These are phyloP conservation scores for Neurospora crassa DNA, from an alignment of 2,329 filamentous ascomycete genomes.

Conservation along the genomic window DNA sequence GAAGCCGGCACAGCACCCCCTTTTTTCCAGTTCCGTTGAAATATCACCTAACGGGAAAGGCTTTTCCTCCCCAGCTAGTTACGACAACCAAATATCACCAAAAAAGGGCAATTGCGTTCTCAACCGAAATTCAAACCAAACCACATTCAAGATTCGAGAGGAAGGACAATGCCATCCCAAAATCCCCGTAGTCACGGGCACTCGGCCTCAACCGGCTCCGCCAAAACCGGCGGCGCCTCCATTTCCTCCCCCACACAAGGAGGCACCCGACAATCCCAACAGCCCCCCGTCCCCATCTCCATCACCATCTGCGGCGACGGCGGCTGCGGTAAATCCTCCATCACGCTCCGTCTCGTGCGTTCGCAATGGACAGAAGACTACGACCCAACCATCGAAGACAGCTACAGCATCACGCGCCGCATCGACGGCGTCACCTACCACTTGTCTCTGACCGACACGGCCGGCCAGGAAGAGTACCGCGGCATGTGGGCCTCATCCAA, in stretches of 20 bases:
- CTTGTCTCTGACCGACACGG: constrained; percentile 71
- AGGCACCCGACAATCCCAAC: constrained; percentile 33
- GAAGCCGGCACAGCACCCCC: not conserved
- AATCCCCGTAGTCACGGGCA: constrained; percentile 8
- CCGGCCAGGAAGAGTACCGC: constrained; percentile 84
- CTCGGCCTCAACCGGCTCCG: constrained; percentile 10
- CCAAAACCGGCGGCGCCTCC: constrained; percentile 35
- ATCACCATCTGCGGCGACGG: constrained; percentile 84
- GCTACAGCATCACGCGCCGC: constrained; percentile 70
- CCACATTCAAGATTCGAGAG: no score
- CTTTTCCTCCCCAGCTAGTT: not conserved
- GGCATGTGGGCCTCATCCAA: constrained; percentile 77
- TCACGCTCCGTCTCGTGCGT: constrained; percentile 72
- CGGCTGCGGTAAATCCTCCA: constrained; percentile 76
- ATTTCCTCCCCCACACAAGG: constrained; percentile 77
- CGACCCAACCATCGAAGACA: constrained; percentile 75
- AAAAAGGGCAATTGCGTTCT: not conserved
- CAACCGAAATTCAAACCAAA: no score
- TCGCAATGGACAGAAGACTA: constrained; percentile 80
- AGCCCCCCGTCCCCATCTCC: constrained; percentile 47
- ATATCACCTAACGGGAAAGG: not conserved
- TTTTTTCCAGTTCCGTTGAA: not conserved
- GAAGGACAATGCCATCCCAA: constrained; percentile 6
- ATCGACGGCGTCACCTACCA: constrained; percentile 76
- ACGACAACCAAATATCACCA: not conserved